Evolutionary conservation across 164 flowering plant genomes (phyloP), one percentile per base, ranked within the genome.

Genomic region (Chimonanthus salicifolius): DNA sequence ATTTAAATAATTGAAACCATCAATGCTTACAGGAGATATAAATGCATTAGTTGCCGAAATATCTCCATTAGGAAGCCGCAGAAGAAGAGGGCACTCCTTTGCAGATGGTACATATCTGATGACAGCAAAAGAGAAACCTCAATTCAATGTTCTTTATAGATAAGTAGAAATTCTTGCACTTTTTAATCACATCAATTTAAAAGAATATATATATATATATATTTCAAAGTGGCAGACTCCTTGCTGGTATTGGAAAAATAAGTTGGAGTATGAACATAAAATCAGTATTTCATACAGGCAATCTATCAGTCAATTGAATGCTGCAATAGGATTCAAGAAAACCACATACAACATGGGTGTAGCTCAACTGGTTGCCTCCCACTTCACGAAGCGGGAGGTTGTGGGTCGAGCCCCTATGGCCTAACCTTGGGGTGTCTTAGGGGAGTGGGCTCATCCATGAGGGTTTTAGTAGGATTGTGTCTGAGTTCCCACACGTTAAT

Each of bases 21-120:
- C 69, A 45, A 47, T 67, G 83, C 92, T 82, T 63, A 95, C 98
- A 3, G 98, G 99, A 80, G 99, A 95, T 79, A 95, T 87, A 79
- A 93, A 95, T 72, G 92, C 89, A 82, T 95, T 93, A 73, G 97
- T 92, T 60, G 44, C 71, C 10, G 99, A 95, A 72, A 90, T 80
- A 47, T 89, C 82, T 79, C 94, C 94, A 83, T 84, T 77, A 71
- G 96, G 94, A 79, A 95, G 92, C 78, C 86, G 88, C 74, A 93
- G 77, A 62, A 71, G 76, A 71, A 95, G 94, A 71, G 99, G 97
- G 77, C 99, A 93, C 77, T 95, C 99, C 67, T 84, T 81, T 64
- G 91, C 85, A 64, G 99, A 90, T 85, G 99, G 98, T 70, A 93
- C 73, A 79, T 93, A 95, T 70, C 99, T 95, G 84, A 72, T 50